Percentiles rank a stretch among this genome's conserved stretches.
These are phyloP conservation scores for Fusarium stilboides DNA, from an alignment of 2,329 filamentous ascomycete species.

Conservation along the genomic window DNA sequence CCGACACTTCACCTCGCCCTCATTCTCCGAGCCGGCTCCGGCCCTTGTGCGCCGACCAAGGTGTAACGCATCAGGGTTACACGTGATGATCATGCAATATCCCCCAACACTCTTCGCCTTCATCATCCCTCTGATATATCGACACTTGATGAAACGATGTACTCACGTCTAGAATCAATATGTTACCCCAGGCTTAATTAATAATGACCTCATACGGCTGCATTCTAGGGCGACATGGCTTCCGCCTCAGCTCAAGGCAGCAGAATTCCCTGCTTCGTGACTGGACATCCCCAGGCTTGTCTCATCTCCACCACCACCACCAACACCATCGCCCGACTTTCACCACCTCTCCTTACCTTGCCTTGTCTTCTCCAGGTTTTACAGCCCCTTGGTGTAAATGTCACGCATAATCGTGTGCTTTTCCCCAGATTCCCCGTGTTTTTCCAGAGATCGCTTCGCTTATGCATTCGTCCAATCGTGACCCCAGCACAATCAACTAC, in stretches of 20 bases:
- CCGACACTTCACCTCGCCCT: neutral
- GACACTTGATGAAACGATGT: neutral
- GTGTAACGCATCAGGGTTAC: neutral
- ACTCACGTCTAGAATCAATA: neutral
- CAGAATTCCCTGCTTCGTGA: slow-evolving; percentile 40
- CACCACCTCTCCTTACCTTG: slow-evolving; percentile 8
- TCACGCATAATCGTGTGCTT: slow-evolving; percentile 1
- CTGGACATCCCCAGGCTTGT: slow-evolving; percentile 28
- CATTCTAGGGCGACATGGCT: slow-evolving; percentile 15
- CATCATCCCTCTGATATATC: neutral
- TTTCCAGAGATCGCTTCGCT: slow-evolving; percentile 25
- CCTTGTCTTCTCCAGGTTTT: slow-evolving; percentile 14
- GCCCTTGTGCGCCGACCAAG: neutral
- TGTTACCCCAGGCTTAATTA: slow-evolving; percentile 1
- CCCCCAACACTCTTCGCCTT: neutral
- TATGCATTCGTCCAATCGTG: slow-evolving; percentile 27
- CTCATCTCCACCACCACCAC: slow-evolving; percentile 37
- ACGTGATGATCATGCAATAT: slow-evolving; percentile 17
- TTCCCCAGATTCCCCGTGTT: slow-evolving; percentile 37
- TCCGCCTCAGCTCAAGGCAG: slow-evolving; percentile 39
- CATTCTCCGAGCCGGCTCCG: neutral
- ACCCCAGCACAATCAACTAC: slow-evolving; percentile 13
- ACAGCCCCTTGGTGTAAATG: slow-evolving; percentile 4
- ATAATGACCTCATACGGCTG: slow-evolving; percentile 11
- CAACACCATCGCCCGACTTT: slow-evolving; percentile 5